Conservation (phyloP, 305 asterid genomes). For the Fraxinus floribunda region DNA sequence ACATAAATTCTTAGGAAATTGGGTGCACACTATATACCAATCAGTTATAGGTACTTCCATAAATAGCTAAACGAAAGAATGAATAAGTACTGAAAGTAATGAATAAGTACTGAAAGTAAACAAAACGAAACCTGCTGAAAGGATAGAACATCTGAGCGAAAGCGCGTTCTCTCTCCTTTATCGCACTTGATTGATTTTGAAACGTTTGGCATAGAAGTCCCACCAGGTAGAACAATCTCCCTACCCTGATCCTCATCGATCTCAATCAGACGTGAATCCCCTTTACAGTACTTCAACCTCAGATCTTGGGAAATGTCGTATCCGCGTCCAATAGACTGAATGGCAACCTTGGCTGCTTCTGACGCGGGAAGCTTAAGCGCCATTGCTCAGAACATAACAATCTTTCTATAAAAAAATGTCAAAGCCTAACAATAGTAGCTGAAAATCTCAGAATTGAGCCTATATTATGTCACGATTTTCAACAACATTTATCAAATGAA, state of each 20-base stretch:
- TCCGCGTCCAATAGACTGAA: slow-evolving; percentile 86
- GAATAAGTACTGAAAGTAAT: slow-evolving; percentile 7
- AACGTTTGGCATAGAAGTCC: slow-evolving; percentile 62
- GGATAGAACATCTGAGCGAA: slow-evolving; percentile 81
- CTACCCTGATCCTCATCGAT: slow-evolving; percentile 71
- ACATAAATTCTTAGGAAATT: background rate
- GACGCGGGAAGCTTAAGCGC: slow-evolving; percentile 79
- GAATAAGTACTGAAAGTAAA: slow-evolving; percentile 6
- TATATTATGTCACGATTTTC: background rate
- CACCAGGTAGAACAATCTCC: slow-evolving; percentile 85
- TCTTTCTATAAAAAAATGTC: slow-evolving; percentile 14
- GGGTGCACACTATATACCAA: background rate
- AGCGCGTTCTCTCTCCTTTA: slow-evolving; percentile 90
- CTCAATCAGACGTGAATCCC: slow-evolving; percentile 70
- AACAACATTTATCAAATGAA: background rate
- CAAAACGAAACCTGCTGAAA: slow-evolving; percentile 74
- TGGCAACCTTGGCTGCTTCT: slow-evolving; percentile 84
- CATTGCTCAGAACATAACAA: slow-evolving; percentile 49
- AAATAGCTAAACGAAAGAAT: background rate
- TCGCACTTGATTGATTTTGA: slow-evolving; percentile 85
- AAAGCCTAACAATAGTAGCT: slow-evolving; percentile 4
- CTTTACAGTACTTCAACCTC: slow-evolving; percentile 89
- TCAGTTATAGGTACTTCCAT: background rate
- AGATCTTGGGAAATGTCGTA: slow-evolving; percentile 80
- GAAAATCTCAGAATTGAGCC: slow-evolving; percentile 6